These are phyloP conservation scores for Arachnopeziza araneosa DNA, from an alignment of 2,329 filamentous ascomycete species.

Conservation along the genomic window DNA sequence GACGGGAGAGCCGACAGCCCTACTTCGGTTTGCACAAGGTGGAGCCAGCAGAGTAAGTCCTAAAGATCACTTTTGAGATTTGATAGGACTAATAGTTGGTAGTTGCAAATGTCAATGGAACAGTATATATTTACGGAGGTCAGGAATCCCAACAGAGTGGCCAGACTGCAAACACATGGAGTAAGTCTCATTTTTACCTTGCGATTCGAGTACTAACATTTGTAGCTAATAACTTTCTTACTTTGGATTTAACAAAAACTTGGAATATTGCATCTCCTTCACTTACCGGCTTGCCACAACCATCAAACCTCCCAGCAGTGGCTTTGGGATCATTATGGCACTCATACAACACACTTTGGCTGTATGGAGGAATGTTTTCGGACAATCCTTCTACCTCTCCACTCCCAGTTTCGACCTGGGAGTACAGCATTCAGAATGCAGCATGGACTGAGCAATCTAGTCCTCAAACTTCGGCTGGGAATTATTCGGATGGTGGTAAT, in stretches of 20 bases:
- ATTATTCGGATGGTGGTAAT: conserved; percentile 51
- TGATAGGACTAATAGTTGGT: conserved; percentile 15
- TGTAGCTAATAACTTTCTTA: conserved; percentile 64
- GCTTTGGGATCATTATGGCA: conserved; percentile 73
- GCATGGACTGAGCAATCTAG: conserved; percentile 46
- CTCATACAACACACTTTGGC: conserved; percentile 61
- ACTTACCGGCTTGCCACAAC: conserved; percentile 45
- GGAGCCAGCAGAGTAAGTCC: conserved; percentile 55
- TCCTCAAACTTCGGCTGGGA: conserved; percentile 46
- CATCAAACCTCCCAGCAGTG: conserved; percentile 64
- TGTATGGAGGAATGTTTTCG: conserved; percentile 71
- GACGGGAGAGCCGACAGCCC: conserved; percentile 41
- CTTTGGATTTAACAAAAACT: conserved; percentile 65
- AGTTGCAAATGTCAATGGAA: conserved; percentile 65
- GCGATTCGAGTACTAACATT: background rate
- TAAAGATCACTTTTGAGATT: background rate
- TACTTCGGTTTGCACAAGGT: conserved; percentile 57
- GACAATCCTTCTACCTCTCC: conserved; percentile 55
- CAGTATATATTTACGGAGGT: conserved; percentile 71
- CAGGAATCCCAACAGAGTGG: conserved; percentile 51
- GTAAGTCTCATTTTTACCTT: conserved; percentile 38
- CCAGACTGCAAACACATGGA: conserved; percentile 64
- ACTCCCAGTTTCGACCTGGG: conserved; percentile 59
- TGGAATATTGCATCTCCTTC: conserved; percentile 50
- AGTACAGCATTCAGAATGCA: conserved; percentile 56